Evolutionary conservation across 192 early-diverging fungal species (phyloP).

Genomic region (Gamsiella multidivaricata): DNA sequence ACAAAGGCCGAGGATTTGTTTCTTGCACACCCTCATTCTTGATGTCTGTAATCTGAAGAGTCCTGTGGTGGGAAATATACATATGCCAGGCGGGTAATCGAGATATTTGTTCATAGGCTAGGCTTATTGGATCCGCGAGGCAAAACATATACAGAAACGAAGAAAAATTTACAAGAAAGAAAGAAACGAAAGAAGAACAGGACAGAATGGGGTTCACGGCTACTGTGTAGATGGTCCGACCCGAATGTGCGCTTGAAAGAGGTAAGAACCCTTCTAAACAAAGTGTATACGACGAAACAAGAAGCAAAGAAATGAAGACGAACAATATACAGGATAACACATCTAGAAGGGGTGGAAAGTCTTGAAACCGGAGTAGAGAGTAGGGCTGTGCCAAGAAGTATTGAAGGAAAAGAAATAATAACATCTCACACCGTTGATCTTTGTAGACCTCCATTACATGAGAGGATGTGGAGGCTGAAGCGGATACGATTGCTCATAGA

Average conservation of each 20-base stretch:
- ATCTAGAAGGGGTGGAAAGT: neutral
- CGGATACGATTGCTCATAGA: slow-evolving; percentile 19
- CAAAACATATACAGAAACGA: neutral
- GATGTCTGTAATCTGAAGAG: too few relatives aligned
- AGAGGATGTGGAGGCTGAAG: slow-evolving; percentile 34
- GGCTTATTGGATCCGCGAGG: neutral
- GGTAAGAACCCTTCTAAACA: neutral
- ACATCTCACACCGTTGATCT: neutral
- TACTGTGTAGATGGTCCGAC: too few relatives aligned
- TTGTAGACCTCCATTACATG: slow-evolving; percentile 4
- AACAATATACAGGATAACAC: neutral
- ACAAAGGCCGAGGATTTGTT: too few relatives aligned
- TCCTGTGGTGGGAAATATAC: too few relatives aligned
- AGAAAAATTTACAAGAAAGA: neutral
- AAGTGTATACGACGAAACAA: slow-evolving; percentile 1
- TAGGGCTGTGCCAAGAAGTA: neutral
- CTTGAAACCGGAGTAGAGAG: neutral
- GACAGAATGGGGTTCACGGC: neutral
- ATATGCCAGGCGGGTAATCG: too few relatives aligned
- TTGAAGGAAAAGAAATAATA: neutral
- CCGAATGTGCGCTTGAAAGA: neutral
- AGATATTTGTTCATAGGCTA: too few relatives aligned
- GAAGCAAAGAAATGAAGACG: neutral
- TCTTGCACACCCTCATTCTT: too few relatives aligned
- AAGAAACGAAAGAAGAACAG: neutral